phyloP scores from a whole-genome alignment of 2,329 filamentous ascomycete genomes.

The Aspergillus sergii region DNA sequence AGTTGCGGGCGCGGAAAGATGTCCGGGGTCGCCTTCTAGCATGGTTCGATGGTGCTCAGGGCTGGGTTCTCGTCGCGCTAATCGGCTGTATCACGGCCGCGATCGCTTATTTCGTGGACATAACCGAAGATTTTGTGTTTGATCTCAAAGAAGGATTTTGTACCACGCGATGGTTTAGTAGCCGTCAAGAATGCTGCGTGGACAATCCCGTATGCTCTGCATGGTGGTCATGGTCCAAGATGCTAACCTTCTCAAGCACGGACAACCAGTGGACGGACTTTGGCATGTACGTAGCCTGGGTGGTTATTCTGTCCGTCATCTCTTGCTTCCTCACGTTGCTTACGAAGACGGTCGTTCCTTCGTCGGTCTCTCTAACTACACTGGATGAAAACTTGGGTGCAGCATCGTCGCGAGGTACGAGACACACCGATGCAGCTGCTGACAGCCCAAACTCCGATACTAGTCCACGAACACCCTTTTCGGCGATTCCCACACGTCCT shows the following conservation, averaged over 20 bases:
- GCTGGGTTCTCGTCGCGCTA: constrained; percentile 89
- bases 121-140: constrained; percentile 82
- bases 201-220: constrained; percentile 57
- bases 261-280: constrained; percentile 72
- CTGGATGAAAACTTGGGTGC: constrained; percentile 91
- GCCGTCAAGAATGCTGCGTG: constrained; percentile 68
- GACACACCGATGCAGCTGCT: constrained; percentile 49
- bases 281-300: constrained; percentile 71
- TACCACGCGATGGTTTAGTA: constrained; percentile 68
- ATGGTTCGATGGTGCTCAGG: constrained; percentile 83
- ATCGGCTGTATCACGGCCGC: constrained; percentile 84
- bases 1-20: constrained; percentile 78
- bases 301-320: constrained; percentile 68
- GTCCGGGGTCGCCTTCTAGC: constrained; percentile 76
- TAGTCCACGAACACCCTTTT: constrained; percentile 42
- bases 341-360: constrained; percentile 94
- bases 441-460: constrained; percentile 44
- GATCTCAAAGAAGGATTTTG: constrained; percentile 94
- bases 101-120: constrained; percentile 85
- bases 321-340: constrained; percentile 80
- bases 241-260: constrained; percentile 56
- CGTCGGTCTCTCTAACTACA: constrained; percentile 80
- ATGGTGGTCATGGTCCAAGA: constrained; percentile 68
- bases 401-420: constrained; percentile 49
- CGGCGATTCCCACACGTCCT: constrained; percentile 45